Base-by-base conservation (phyloP, 2,329 filamentous ascomycete species). In the Aspergillus quadricinctus region DNA sequence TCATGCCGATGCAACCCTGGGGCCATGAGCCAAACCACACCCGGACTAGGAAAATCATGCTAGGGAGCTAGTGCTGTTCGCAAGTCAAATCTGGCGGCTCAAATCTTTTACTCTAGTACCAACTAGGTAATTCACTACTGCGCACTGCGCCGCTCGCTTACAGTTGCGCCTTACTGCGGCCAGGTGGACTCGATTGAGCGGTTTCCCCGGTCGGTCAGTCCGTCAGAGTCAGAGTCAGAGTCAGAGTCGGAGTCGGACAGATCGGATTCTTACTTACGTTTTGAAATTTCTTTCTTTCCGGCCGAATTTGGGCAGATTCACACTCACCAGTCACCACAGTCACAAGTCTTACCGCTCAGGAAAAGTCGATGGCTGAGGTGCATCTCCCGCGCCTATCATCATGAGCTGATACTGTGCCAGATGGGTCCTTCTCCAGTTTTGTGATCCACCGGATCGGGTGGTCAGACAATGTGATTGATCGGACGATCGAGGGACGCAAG, bases 361-460 rank as follows among this genome's bases (percentile, higher is more conserved):
- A 50, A 10, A 28, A 50, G 31, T 17, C 10, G 10, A 27, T 2
- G 43, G 21, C 21, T 23, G 31, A n/a, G 21, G 43, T 25, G 11
- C 23, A 27, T 46, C 40, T 3, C 19, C 4, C 14, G 3, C n/a
- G 40, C 40, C 43, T 46, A 46, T 46, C 4, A 46, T 23, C 43
- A 8, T 46, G 21, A 14, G 19, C 43, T 23, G 43, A 25, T 46
- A 5, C 14, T 27, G 4, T 23, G 19, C 43, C 27, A 14, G 10
- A 46, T 58, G 57, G 53, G 50, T 54, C 54, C 40, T 49, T 56
- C 59, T 57, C 56, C 58, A 61, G 53, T 55, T 50, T 27, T 46
- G 28, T 57, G 53, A 53, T 59, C 62, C 57, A 60, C 57, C 49
- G 41, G 56, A 58, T 61, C 55, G 23, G 23, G 3, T 23, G 23